Evolutionary conservation across 352 stramenopile species (phyloP), one percentile per base, ranked within the genome.

Genomic region (Pythium phragmiticola): DNA sequence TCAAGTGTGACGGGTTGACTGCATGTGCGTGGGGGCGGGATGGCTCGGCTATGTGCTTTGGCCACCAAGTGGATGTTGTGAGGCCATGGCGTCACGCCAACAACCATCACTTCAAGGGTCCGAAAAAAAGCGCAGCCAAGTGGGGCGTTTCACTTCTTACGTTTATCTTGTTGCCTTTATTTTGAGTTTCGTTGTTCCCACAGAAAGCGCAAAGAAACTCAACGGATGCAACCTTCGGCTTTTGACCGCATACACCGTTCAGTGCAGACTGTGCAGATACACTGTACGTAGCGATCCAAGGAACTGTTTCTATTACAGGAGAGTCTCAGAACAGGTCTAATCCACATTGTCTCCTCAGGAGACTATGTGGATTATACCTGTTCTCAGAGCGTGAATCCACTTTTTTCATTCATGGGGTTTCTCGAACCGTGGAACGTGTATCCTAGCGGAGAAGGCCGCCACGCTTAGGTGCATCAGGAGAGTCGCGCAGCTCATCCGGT

Each of bases 91-190:
- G 21, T 63, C 57, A 63, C 28, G 45, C 41, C 57, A 63, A 39
- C 57, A 54, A 45, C 57, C 57, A 63, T 56, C 57, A 65, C 48
- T 65, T 58, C 57, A 65, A 65, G 47, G 34, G 23, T 12, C 26
- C 26, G 26, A 30, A 30, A 30, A 23, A 50, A 42, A 8, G 5
- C 7, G 41, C 28, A 53, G 43, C 55, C 55, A 62, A 17, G 7
- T 41, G 28, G 57, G 55, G 34, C 57, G 57, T 56, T 54, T 53
- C 57, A 26, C 14, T 56, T 47, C 39, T 56, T 28, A 30, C 16
- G 17, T 52, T 54, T 42, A 5, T 37, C 45, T 52, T 41, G 34
- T 55, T 17, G 26, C 48, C 11, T 55, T 57, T 52, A 2, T 19
- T 34, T 52, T 34, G 19, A 33, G 12, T 34, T 37, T 13, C 36